Percentiles rank a stretch among this genome's conserved stretches.
Conservation (phyloP, 2,329 filamentous ascomycete species). For the Colletotrichum sp. region DNA sequence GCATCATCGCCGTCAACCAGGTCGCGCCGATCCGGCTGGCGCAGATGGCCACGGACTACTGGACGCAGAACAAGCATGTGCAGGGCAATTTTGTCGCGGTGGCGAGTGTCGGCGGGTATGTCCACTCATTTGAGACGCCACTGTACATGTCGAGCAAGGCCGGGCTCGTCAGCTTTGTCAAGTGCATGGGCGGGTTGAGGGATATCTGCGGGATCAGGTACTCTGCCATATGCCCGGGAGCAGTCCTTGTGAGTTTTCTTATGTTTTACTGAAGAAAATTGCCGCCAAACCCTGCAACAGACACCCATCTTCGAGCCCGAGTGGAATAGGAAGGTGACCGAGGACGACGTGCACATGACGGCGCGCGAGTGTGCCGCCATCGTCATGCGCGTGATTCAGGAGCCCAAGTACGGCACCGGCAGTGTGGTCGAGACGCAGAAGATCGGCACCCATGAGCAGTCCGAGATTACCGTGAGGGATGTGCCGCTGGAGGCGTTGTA, state of each 20-base stretch:
- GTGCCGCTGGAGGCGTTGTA: conserved; percentile 1
- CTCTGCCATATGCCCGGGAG: not conserved
- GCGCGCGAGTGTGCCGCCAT: not conserved
- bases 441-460: conserved; percentile 4
- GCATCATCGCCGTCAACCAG: conserved; percentile 28
- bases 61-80: conserved; percentile 24
- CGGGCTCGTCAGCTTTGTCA: conserved; percentile 15
- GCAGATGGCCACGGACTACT: conserved; percentile 31
- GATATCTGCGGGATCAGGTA: not conserved
- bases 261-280: no score
- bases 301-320: not conserved
- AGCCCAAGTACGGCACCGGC: conserved; percentile 22
- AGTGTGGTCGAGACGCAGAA: conserved; percentile 22
- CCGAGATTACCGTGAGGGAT: conserved; percentile 6
- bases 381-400: conserved; percentile 9
- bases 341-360: not conserved
- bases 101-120: conserved; percentile 29
- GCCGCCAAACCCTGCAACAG: not conserved
- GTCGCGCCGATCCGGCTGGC: conserved; percentile 29
- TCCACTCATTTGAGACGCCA: conserved; percentile 31
- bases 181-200: not conserved
- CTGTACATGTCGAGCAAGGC: conserved; percentile 34
- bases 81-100: conserved; percentile 42
- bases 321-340: not conserved
- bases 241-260: not conserved